phyloP scores from a whole-genome alignment of 257 asterid genomes.

The Lycium ferocissimum region DNA sequence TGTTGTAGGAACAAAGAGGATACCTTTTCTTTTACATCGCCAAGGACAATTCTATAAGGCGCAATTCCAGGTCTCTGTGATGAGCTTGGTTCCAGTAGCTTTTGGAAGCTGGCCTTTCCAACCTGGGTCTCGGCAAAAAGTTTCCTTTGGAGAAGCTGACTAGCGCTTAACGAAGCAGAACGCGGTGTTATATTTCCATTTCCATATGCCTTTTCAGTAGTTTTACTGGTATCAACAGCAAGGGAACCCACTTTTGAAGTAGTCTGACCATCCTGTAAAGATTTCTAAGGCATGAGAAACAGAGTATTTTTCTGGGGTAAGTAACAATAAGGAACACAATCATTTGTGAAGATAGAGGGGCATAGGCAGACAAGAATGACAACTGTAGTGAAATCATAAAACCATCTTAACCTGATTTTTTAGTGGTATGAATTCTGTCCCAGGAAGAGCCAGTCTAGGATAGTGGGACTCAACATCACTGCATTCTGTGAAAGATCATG shows the following conservation, averaged over 20 bases:
- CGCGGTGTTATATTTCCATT: conserved; percentile 52
- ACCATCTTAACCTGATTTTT: conserved; percentile 62
- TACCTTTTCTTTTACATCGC: conserved; percentile 90
- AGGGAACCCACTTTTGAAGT: conserved; percentile 44
- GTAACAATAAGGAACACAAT: background rate
- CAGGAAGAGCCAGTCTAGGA: conserved; percentile 76
- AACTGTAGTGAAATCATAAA: conserved; percentile 13
- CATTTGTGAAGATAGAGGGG: background rate
- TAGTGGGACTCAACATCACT: conserved; percentile 78
- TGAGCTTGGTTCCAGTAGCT: conserved; percentile 89
- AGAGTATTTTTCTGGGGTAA: background rate
- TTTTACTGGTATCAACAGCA: conserved; percentile 37
- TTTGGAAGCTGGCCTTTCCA: conserved; percentile 89
- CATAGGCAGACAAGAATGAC: conserved; percentile 21
- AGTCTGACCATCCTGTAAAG: conserved; percentile 60
- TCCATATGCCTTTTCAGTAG: conserved; percentile 49
- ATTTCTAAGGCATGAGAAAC: conserved; percentile 26
- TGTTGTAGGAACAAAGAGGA: conserved; percentile 22
- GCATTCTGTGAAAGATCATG: conserved; percentile 54
- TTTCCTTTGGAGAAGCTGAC: conserved; percentile 79
- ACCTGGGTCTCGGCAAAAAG: conserved; percentile 79
- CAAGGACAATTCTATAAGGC: conserved; percentile 93
- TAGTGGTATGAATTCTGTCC: conserved; percentile 65
- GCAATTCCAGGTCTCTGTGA: conserved; percentile 87
- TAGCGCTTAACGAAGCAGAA: conserved; percentile 55